These are phyloP conservation scores for Fusarium bulbicola DNA, from an alignment of 2,329 filamentous ascomycete genomes.

Conservation along the genomic window DNA sequence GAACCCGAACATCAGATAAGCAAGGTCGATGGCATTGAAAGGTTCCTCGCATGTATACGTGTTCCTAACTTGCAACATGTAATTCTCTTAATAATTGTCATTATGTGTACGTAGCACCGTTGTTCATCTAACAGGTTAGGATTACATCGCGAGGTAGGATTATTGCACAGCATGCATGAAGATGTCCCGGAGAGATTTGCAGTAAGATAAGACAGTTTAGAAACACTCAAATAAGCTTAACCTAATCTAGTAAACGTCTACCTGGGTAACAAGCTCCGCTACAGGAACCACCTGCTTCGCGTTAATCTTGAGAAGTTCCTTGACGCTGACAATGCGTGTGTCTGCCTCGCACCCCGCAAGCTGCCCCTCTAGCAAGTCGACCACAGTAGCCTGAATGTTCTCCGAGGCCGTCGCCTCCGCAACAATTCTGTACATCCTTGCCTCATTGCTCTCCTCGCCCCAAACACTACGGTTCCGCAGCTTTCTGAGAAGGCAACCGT, in stretches of 20 bases:
- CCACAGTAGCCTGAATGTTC: conserved; percentile 1
- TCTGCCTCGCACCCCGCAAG: conserved; percentile 3
- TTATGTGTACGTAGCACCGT: neutral
- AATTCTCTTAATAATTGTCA: rapidly evolving
- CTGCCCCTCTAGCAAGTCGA: neutral
- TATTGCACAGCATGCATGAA: neutral
- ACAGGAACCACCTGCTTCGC: conserved; percentile 1
- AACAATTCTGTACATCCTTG: neutral
- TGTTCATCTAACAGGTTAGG: neutral
- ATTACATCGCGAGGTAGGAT: rapidly evolving
- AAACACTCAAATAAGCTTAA: neutral
- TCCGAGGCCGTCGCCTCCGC: neutral
- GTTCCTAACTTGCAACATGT: neutral
- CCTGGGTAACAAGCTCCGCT: neutral
- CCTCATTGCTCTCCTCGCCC: conserved; percentile 2
- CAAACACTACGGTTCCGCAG: neutral
- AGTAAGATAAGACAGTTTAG: neutral
- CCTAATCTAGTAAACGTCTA: neutral
- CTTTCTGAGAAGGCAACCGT: neutral
- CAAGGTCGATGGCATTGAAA: neutral
- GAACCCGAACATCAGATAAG: neutral
- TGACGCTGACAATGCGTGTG: conserved; percentile 1
- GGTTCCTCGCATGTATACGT: neutral
- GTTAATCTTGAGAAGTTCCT: conserved; percentile 4
- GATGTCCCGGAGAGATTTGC: rapidly evolving